Evolutionary conservation across 257 asterid genomes (phyloP).

Genomic region (Marsdenia floribunda): DNA sequence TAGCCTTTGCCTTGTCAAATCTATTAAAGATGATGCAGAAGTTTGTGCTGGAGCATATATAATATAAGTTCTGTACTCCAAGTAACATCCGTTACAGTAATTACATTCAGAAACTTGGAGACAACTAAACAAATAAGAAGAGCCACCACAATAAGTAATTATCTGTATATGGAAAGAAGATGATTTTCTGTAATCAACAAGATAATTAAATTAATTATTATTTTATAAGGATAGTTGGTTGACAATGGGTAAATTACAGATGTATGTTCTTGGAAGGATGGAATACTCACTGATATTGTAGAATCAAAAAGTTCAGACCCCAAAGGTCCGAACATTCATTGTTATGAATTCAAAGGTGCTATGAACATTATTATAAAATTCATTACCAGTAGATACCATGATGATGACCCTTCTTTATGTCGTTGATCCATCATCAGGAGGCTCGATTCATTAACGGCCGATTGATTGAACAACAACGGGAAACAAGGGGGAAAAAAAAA

Average conservation of each 20-base stretch:
- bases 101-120: not conserved
- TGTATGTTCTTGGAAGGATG: constrained; percentile 22
- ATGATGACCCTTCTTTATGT: too few species aligned
- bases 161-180: not conserved
- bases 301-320: constrained; percentile 92
- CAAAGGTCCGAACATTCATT: constrained; percentile 52
- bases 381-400: too few species aligned
- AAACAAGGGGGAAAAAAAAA: too few species aligned
- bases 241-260: not conserved
- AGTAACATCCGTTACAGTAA: not conserved
- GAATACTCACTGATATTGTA: constrained; percentile 75
- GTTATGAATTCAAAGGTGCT: too few species aligned
- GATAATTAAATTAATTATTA: not conserved
- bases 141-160: not conserved
- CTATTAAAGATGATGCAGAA: not conserved
- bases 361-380: too few species aligned
- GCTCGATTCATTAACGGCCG: too few species aligned
- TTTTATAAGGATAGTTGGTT: not conserved
- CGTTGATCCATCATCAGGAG: too few species aligned
- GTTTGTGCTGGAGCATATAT: not conserved
- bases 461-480: too few species aligned
- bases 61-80: not conserved
- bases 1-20: not conserved
- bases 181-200: not conserved
- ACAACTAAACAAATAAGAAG: not conserved